A percentile compares a stretch with the other conserved stretches of the same genome.
Conservation (phyloP, 164 flowering plant genomes). For the Chimonanthus praecox region DNA sequence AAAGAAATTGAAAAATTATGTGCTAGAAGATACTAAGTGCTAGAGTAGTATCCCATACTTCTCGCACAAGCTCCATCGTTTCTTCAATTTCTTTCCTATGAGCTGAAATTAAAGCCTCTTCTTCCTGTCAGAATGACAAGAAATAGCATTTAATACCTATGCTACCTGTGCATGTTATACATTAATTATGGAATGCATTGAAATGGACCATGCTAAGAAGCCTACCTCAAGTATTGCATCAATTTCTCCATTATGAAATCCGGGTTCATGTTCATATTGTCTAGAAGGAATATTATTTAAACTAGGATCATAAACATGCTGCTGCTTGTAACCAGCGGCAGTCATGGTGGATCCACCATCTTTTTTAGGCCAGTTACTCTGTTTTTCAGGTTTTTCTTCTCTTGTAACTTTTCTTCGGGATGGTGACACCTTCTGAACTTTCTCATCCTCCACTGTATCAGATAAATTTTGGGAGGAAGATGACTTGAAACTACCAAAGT, state of each 20-base stretch:
- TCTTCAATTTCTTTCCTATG: conserved; percentile 98
- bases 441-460: conserved; percentile 51
- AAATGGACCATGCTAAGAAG: background rate
- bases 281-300: conserved; percentile 32
- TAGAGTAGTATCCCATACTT: conserved; percentile 45
- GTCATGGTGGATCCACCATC: conserved; percentile 47
- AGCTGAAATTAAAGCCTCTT: conserved; percentile 88
- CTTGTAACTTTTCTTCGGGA: conserved; percentile 66
- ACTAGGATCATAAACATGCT: conserved; percentile 31
- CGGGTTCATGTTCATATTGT: conserved; percentile 45
- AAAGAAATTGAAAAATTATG: background rate
- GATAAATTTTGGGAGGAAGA: conserved; percentile 31
- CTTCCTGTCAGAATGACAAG: conserved; percentile 48
- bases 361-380: conserved; percentile 44
- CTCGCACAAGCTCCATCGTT: conserved; percentile 97
- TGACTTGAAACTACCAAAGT: conserved; percentile 34
- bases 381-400: conserved; percentile 70
- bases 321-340: conserved; percentile 39
- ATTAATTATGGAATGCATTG: background rate
- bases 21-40: background rate
- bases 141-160: background rate
- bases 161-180: background rate
- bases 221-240: conserved; percentile 82
- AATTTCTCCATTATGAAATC: conserved; percentile 47
- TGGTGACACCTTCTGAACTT: conserved; percentile 79